These are phyloP conservation scores for Isabelozyma rhagii DNA, from an alignment of 805 yeast species.

Conservation along the genomic window DNA sequence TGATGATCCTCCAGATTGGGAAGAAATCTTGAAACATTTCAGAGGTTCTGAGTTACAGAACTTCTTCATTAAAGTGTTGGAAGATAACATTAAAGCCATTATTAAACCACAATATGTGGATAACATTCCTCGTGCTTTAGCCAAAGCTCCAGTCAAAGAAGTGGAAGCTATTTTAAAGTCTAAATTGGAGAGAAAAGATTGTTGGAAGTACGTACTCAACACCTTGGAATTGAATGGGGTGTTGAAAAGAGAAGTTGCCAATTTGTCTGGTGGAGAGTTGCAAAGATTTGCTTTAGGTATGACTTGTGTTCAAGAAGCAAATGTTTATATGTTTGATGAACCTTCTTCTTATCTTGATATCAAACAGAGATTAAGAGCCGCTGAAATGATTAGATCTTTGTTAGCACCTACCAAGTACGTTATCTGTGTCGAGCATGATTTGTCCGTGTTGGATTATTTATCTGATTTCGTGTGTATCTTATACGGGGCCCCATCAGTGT, in stretches of 20 bases:
- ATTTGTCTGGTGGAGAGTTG: conserved; percentile 96
- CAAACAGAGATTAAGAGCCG: conserved; percentile 97
- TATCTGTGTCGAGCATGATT: conserved; percentile 97
- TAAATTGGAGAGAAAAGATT: conserved; percentile 69
- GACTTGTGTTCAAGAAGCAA: conserved; percentile 93
- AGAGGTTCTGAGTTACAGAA: conserved; percentile 98
- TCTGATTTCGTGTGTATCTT: conserved; percentile 96
- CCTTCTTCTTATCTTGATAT: conserved; percentile 98
- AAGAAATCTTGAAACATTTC: conserved; percentile 83
- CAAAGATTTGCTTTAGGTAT: conserved; percentile 98
- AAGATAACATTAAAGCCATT: conserved; percentile 92
- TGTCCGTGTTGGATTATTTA: conserved; percentile 93
- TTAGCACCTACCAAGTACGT: conserved; percentile 76
- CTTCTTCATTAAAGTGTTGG: conserved; percentile 89
- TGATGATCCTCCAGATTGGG: conserved; percentile 98
- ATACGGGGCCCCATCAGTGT: conserved; percentile 97
- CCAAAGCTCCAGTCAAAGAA: conserved; percentile 78
- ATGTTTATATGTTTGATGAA: conserved; percentile 98
- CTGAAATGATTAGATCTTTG: conserved; percentile 85
- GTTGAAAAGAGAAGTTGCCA: conserved; percentile 80
- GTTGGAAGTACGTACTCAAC: conserved; percentile 60
- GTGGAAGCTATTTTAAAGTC: conserved; percentile 82
- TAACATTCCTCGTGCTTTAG: conserved; percentile 91
- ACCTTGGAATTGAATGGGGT: conserved; percentile 74
- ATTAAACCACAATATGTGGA: conserved; percentile 99